phyloP scores from a whole-genome alignment of 1,139 yeast species.

The Hansenula lynferdii region DNA sequence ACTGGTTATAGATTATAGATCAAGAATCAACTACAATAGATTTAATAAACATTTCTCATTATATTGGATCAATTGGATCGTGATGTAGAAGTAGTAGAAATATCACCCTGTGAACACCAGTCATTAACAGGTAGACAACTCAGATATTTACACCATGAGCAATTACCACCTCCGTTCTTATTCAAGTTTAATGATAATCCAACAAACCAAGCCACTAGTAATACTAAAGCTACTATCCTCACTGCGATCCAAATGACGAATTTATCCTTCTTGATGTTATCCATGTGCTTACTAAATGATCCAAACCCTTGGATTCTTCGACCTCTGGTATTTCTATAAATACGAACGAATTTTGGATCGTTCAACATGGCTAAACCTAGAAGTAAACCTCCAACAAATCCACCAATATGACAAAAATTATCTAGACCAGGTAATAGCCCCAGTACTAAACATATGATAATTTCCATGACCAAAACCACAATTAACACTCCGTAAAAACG shows the following conservation, averaged over 20 bases:
- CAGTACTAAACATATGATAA: slow-evolving; percentile 54
- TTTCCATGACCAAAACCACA: slow-evolving; percentile 47
- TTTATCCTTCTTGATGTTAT: slow-evolving; percentile 16
- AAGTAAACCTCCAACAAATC: slow-evolving; percentile 60
- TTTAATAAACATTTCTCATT: too few species aligned
- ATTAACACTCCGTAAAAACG: slow-evolving; percentile 42
- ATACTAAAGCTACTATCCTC: slow-evolving; percentile 41
- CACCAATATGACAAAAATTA: slow-evolving; percentile 75
- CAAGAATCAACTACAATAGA: too few species aligned
- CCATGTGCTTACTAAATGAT: neutral
- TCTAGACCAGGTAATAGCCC: slow-evolving; percentile 74
- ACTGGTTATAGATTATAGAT: too few species aligned
- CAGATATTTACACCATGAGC: slow-evolving; percentile 71
- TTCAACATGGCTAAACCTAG: slow-evolving; percentile 48
- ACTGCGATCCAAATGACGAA: slow-evolving; percentile 47
- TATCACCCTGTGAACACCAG: slow-evolving; percentile 65
- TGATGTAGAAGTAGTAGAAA: slow-evolving; percentile 19
- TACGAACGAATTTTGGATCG: slow-evolving; percentile 51
- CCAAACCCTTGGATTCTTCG: neutral
- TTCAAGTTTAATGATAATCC: slow-evolving; percentile 46
- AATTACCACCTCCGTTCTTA: slow-evolving; percentile 39
- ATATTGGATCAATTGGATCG: neutral
- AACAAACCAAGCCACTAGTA: slow-evolving; percentile 48
- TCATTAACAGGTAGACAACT: slow-evolving; percentile 68
- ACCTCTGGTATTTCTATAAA: slow-evolving; percentile 4